Base-by-base conservation (phyloP, 148 eudicot species). In the Fallopia convolvulus region DNA sequence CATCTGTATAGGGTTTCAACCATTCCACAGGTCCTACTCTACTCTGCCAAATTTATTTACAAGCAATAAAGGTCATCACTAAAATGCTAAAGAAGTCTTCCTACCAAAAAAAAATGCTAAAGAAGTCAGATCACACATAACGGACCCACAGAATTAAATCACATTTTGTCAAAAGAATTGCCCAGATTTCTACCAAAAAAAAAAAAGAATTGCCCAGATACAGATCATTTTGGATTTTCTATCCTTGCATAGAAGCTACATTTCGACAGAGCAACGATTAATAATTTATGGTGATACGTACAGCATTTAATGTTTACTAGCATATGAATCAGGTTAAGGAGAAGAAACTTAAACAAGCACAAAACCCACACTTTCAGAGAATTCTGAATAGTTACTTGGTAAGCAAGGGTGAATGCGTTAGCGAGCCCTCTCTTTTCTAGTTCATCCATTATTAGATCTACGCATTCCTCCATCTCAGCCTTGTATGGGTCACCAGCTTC, bases 401-500 rank as follows among this genome's bases (percentile, higher is more conserved):
- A 94, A 78, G 99, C 99, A 81, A 94, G 91, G n/a, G 96, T 94
- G 76, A 87, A 92, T 41, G 90, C 79, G 82, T 94, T 94, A 66
- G 80, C 83, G 41, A 86, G 56, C 53, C 85, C 84, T 83, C 97
- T 84, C 77, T 80, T 89, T 78, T 94, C 96, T 32, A 92, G 87
- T 83, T 92, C 97, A 79, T 90, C 97, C 99, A 94, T 94, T 60
- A 94, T 94, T 82, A 94, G 82, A 81, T 92, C 93, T 49, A 94
- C 96, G 74, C 99, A 94, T 88, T 94, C 99, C 86, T 94, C 97
- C 99, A 94, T 94, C 90, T 94, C 97, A 66, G 97, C 97, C 86
- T 94, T 94, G 87, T 94, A 94, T 46, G 99, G 99, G 74, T 94
- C 99, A 83, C 99, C 99, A 79, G 99, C 99, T 90, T 94, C 97